Evolutionary conservation across 768 basidiomycete genomes (phyloP), one percentile per base, ranked within the genome.

Genomic region (Lentinula boryana): DNA sequence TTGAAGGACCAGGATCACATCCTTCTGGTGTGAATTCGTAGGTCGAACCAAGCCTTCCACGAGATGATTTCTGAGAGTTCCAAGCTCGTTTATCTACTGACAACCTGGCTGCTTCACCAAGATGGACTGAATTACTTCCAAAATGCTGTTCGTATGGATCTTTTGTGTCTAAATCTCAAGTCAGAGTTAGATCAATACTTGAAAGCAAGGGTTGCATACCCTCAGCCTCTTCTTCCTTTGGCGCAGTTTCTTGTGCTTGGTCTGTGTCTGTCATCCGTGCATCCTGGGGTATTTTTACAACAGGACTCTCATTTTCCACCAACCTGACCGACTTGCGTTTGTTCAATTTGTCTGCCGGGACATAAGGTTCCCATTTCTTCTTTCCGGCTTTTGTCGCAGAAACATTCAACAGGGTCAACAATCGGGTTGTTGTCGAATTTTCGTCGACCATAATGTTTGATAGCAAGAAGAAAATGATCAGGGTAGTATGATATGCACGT

Each of bases 341-440:
- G 76, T 92, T 91, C 52, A 90, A 77, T 68, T 92, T 93, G 66
- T 78, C 77, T 1, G 78, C 60, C 16, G 79, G 75, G 0, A 77
- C 71, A 27, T 81, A 70, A 4, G 67, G 72, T 6, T 66, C 68
- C 54, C 74, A 70, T 66, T 82, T 84, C 27, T 83, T 74, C 67
- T 88, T 92, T 32, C 77, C 76, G 3, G 82, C 74, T 68, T 87
- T 93, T 3, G 87, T 84, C 0, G 92, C 91, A 36, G 92, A 93
- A 3, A 95, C 90, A 69, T 97, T 98, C 4, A 97, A 79, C 1
- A 97, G 83, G 0, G 95, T 96, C 32, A 97, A 73, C 1, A 97
- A 84, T 54, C 86, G 86, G 49, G 91, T 93, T 1, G 86, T 91
- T 9, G 87, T 84, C 3, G 79, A 72, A 57, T 84, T 86, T 40